These are phyloP conservation scores for Lojkania enalia DNA, from an alignment of 2,329 filamentous ascomycete genomes.

Conservation along the genomic window DNA sequence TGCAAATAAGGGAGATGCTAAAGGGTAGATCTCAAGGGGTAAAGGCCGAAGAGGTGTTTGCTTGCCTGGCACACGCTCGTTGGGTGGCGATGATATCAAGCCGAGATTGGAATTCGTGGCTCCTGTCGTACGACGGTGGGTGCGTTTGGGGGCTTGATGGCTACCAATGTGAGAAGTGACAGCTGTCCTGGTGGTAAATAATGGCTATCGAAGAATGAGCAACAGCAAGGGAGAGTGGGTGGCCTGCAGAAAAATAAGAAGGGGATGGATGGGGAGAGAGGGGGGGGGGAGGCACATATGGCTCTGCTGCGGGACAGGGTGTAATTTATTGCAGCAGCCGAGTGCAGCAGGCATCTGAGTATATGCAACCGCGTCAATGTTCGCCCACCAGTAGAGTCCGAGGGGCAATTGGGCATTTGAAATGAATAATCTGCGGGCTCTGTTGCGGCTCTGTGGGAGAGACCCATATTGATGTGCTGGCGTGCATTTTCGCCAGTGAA, in stretches of 20 bases:
- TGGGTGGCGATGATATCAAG: conserved; percentile 35
- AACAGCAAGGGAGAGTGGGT: conserved; percentile 42
- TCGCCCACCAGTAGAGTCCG: conserved; percentile 60
- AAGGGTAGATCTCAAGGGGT: conserved; percentile 26
- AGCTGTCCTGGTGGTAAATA: conserved; percentile 37
- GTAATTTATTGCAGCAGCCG: conserved; percentile 47
- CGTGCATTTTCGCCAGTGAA: conserved; percentile 82
- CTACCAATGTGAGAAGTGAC: conserved; percentile 43
- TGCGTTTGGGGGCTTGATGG: conserved; percentile 35
- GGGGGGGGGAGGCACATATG: conserved; percentile 40
- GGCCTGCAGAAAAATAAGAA: conserved; percentile 44
- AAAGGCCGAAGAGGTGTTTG: conserved; percentile 26
- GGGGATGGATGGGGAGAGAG: too few species aligned
- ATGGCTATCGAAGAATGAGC: conserved; percentile 35
- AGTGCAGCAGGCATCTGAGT: conserved; percentile 44
- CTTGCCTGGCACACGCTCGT: conserved; percentile 40
- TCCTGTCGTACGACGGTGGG: conserved; percentile 42
- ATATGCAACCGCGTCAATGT: conserved; percentile 40
- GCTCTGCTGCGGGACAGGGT: conserved; percentile 43
- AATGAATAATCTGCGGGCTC: conserved; percentile 46
- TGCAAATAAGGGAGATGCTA: conserved; percentile 28
- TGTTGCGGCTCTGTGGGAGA: conserved; percentile 49
- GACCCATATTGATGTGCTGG: conserved; percentile 80
- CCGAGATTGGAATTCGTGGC: conserved; percentile 38
- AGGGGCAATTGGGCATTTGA: conserved; percentile 41